These are phyloP conservation scores for Cyclotella kingstonii DNA, from an alignment of 108 stramenopile genomes.

Conservation along the genomic window DNA sequence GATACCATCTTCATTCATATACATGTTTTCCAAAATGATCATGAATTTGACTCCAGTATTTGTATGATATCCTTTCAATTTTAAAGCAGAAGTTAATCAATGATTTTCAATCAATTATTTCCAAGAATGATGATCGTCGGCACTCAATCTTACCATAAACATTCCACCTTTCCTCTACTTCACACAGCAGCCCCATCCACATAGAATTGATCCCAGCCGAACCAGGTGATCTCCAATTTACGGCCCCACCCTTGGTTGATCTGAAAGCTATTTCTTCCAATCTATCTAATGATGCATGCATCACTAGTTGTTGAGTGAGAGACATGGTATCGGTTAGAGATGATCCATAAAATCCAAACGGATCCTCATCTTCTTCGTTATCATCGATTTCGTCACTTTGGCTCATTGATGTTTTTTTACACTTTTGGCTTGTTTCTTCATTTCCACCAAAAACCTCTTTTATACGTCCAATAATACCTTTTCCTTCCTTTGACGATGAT, in stretches of 20 bases:
- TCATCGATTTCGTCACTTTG: background rate
- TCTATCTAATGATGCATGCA: constrained; percentile 47
- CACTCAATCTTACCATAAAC: constrained; percentile 47
- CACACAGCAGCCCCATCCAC: constrained; percentile 45
- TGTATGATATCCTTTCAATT: constrained; percentile 26
- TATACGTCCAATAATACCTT: constrained; percentile 25
- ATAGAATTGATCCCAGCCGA: constrained; percentile 34
- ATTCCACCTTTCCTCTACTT: constrained; percentile 38
- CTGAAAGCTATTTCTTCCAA: constrained; percentile 41
- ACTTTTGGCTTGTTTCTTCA: background rate
- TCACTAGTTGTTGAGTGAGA: constrained; percentile 42
- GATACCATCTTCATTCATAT: constrained; percentile 24
- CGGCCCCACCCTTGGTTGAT: constrained; percentile 9
- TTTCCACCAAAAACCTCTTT: constrained; percentile 3
- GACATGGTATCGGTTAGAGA: constrained; percentile 20
- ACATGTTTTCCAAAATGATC: constrained; percentile 27
- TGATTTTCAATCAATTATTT: too few species aligned
- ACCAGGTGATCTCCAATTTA: constrained; percentile 42
- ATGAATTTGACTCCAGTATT: constrained; percentile 53
- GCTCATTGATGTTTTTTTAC: background rate
- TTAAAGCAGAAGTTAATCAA: background rate
- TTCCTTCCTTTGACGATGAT: background rate
- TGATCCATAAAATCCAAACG: constrained; percentile 7
- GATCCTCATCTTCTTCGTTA: constrained; percentile 2
- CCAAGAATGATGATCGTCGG: too few species aligned